Conservation (phyloP, 352 stramenopile genomes). For the Globisporangium iwayamae region DNA sequence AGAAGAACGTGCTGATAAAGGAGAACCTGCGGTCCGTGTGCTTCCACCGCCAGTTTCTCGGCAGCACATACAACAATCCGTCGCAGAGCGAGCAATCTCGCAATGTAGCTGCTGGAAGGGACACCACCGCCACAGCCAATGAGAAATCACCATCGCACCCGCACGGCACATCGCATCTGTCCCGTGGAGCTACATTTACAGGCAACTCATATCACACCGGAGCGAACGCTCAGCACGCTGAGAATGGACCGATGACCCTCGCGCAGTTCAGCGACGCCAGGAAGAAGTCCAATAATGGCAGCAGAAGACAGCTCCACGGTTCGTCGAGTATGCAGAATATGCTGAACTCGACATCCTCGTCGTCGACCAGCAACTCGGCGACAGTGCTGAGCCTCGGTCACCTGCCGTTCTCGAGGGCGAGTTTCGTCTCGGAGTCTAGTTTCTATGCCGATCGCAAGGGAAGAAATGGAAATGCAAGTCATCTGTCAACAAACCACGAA, state of each 20-base stretch:
- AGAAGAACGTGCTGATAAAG: constrained; percentile 34
- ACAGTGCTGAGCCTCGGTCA: constrained; percentile 9
- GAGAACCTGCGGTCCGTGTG: constrained; percentile 27
- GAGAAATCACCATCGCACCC: constrained; percentile 1
- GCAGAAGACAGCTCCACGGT: constrained; percentile 14
- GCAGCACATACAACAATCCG: constrained; percentile 1
- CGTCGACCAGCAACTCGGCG: constrained; percentile 4
- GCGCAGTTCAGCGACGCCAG: constrained; percentile 34
- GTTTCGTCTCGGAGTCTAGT: constrained; percentile 14
- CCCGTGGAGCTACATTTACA: neutral
- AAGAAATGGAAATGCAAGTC: neutral
- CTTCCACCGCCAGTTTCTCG: constrained; percentile 27
- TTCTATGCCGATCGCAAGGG: constrained; percentile 9
- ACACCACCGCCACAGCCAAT: neutral
- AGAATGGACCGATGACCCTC: constrained; percentile 28
- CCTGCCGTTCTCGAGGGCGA: constrained; percentile 12
- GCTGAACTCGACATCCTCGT: neutral
- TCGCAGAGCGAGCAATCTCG: neutral
- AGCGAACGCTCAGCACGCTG: neutral
- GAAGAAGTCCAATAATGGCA: constrained; percentile 20
- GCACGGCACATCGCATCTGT: neutral
- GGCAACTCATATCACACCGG: neutral
- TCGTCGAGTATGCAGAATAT: constrained; percentile 10
- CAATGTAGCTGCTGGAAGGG: neutral
- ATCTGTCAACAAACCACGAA: constrained; percentile 15